A percentile compares a stretch with the other conserved stretches of the same genome.
These are phyloP conservation scores for Pittosporum tobira DNA, from an alignment of 129 eudicot genomes.

Conservation along the genomic window DNA sequence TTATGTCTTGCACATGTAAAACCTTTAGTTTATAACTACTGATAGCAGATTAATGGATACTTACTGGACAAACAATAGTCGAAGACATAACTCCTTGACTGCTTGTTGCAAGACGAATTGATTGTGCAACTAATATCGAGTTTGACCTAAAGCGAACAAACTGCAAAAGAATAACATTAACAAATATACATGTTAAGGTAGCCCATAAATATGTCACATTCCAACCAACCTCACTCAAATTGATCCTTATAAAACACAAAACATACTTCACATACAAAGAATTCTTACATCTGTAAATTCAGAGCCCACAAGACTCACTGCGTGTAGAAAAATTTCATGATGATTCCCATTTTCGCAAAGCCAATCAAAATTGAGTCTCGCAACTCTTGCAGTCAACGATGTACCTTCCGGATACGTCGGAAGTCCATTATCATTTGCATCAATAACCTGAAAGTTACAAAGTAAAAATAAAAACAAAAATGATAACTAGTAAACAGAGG, in stretches of 20 bases:
- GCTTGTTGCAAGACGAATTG: too few relatives aligned
- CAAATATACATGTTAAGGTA: too few relatives aligned
- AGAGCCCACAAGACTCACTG: slow-evolving; percentile 68
- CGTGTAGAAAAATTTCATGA: slow-evolving; percentile 58
- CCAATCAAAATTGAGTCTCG: slow-evolving; percentile 73
- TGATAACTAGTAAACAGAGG: too few relatives aligned
- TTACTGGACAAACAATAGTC: too few relatives aligned
- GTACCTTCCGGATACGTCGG: slow-evolving; percentile 72
- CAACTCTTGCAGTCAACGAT: slow-evolving; percentile 73
- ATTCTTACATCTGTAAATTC: slow-evolving; percentile 72
- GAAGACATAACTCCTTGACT: too few relatives aligned
- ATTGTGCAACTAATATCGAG: too few relatives aligned
- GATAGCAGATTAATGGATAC: too few relatives aligned
- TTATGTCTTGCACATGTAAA: too few relatives aligned
- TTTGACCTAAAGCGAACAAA: too few relatives aligned
- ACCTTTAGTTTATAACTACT: too few relatives aligned
- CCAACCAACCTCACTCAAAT: not conserved
- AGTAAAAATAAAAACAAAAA: not conserved
- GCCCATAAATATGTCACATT: too few relatives aligned
- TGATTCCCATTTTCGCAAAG: slow-evolving; percentile 70
- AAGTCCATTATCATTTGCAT: slow-evolving; percentile 87
- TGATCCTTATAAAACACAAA: not conserved
- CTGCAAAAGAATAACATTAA: too few relatives aligned
- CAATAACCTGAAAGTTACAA: slow-evolving; percentile 65
- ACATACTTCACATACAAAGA: not conserved